phyloP scores from a whole-genome alignment of 495 filamentous ascomycete species.

The Penicillium canescens region DNA sequence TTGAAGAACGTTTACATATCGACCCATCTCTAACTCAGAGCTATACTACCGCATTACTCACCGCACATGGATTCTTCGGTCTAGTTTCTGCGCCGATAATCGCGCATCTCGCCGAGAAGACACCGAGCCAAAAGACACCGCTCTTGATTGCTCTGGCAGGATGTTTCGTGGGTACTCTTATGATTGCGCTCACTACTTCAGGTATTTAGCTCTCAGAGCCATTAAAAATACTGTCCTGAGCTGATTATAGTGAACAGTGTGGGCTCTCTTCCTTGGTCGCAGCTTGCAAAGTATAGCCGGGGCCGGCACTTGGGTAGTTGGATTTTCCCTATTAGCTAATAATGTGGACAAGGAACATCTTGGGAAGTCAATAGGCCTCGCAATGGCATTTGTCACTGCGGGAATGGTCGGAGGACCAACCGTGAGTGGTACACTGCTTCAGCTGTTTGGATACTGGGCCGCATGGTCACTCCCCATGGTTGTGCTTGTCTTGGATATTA shows the following conservation, averaged over 20 bases:
- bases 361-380: slow-evolving; percentile 13
- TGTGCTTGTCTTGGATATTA: slow-evolving; percentile 12
- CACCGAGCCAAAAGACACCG: slow-evolving; percentile 12
- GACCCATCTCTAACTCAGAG: slow-evolving; percentile 21
- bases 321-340: slow-evolving; percentile 14
- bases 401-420: slow-evolving; percentile 17
- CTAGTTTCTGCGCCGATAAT: slow-evolving; percentile 21
- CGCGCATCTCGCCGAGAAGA: slow-evolving; percentile 30
- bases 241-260: background rate
- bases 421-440: slow-evolving; percentile 12
- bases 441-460: slow-evolving; percentile 15
- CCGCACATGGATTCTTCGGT: slow-evolving; percentile 18
- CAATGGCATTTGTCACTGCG: slow-evolving; percentile 12
- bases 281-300: slow-evolving; percentile 16
- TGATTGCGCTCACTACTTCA: slow-evolving; percentile 13
- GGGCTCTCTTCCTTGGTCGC: slow-evolving; percentile 17
- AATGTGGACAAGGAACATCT: slow-evolving; percentile 6
- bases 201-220: background rate
- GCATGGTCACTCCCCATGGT: slow-evolving; percentile 15
- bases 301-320: slow-evolving; percentile 19
- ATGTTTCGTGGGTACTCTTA: slow-evolving; percentile 20
- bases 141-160: slow-evolving; percentile 17
- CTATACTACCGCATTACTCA: slow-evolving; percentile 16
- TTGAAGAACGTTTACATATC: slow-evolving; percentile 23
- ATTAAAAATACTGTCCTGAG: background rate